These are phyloP conservation scores for Tagetes erecta DNA, from an alignment of 129 eudicot genomes.

Conservation along the genomic window DNA sequence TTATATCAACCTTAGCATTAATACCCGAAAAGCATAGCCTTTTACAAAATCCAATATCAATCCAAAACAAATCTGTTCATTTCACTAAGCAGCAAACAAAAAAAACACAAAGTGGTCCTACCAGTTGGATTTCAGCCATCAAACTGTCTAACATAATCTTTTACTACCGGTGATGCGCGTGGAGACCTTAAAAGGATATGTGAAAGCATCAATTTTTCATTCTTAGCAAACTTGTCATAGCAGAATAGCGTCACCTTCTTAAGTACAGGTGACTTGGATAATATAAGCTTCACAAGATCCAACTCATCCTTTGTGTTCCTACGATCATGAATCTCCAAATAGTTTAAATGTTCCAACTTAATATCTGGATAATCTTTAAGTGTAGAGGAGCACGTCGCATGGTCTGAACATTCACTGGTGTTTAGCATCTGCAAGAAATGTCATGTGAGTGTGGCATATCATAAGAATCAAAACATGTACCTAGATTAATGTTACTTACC, in stretches of 20 bases:
- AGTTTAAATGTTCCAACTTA: background rate
- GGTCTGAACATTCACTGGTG: background rate
- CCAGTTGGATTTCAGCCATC: too few species aligned
- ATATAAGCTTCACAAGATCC: constrained; percentile 15
- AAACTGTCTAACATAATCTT: background rate
- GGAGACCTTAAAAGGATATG: background rate
- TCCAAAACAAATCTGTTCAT: background rate
- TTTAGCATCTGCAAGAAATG: background rate
- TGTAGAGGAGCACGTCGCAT: background rate
- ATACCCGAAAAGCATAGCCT: too few species aligned
- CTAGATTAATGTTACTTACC: constrained; percentile 1
- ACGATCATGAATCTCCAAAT: background rate
- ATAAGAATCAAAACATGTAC: background rate
- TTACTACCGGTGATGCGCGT: background rate
- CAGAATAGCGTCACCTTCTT: background rate
- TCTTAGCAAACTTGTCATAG: background rate
- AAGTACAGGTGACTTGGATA: background rate
- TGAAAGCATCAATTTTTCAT: background rate
- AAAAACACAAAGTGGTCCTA: background rate
- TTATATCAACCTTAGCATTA: background rate
- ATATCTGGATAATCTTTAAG: background rate
- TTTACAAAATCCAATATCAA: too few species aligned
- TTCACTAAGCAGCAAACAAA: background rate
- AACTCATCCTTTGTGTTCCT: background rate
- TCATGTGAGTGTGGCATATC: background rate